These are phyloP conservation scores for Didymellaceae sp. DNA, from an alignment of 2,329 filamentous ascomycete genomes.

Conservation along the genomic window DNA sequence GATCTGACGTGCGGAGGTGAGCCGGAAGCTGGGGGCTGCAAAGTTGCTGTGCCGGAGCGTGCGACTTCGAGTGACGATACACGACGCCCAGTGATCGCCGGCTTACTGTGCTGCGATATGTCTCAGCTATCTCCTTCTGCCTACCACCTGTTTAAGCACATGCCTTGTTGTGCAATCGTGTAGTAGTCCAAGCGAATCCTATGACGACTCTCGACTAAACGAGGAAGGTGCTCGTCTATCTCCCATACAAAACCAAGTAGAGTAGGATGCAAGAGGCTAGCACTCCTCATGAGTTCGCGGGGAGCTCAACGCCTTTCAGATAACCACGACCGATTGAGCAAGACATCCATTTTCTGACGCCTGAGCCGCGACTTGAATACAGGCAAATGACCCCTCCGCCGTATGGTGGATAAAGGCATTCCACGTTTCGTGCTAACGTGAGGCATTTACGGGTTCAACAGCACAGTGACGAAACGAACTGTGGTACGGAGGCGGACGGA, in stretches of 20 bases:
- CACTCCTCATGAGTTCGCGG: neutral
- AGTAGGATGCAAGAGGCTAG: conserved; percentile 11
- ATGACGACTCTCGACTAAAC: conserved; percentile 8
- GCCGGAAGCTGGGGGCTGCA: conserved; percentile 1
- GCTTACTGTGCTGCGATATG: conserved; percentile 7
- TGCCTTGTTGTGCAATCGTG: conserved; percentile 3
- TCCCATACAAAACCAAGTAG: conserved; percentile 1
- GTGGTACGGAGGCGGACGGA: conserved; percentile 9
- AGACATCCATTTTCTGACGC: conserved; percentile 12
- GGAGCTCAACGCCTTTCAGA: conserved; percentile 9
- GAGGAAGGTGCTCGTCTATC: conserved; percentile 16
- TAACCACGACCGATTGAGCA: conserved; percentile 9
- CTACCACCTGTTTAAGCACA: neutral
- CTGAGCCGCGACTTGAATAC: conserved; percentile 10
- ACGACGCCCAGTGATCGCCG: conserved; percentile 8
- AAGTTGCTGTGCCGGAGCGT: conserved; percentile 1
- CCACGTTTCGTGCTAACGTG: conserved; percentile 14
- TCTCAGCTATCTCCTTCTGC: neutral
- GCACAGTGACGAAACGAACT: conserved; percentile 3
- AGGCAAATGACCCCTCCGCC: neutral
- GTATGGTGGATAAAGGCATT: conserved; percentile 17
- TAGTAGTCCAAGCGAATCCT: conserved; percentile 17
- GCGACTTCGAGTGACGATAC: conserved; percentile 4
- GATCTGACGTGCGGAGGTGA: conserved; percentile 1
- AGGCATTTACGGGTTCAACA: conserved; percentile 18